Evolutionary conservation across 2,329 filamentous ascomycete genomes (phyloP).

Genomic region (Paracoccidioides lutzii): DNA sequence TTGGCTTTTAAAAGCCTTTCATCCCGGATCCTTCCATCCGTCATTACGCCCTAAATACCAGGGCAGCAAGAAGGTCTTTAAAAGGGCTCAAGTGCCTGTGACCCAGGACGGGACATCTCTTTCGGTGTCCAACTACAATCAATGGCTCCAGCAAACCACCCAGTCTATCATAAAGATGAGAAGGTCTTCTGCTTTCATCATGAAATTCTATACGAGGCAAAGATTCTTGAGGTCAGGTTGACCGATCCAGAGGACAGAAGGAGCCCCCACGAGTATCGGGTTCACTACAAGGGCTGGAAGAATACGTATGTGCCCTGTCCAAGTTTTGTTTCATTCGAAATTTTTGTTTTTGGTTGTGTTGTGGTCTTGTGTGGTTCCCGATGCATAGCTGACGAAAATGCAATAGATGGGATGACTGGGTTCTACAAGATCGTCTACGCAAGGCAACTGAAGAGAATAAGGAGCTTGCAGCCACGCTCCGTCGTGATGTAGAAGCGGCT

Average conservation of each 20-base stretch:
- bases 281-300: constrained; percentile 99
- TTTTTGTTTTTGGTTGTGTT: not conserved
- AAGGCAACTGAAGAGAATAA: constrained; percentile 94
- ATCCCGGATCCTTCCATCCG: not conserved
- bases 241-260: constrained; percentile 53
- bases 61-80: not conserved
- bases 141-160: constrained; percentile 47
- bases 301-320: constrained; percentile 50
- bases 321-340: constrained; percentile 4
- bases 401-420: constrained; percentile 90
- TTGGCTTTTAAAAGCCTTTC: not conserved
- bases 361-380: not conserved
- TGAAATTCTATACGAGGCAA: constrained; percentile 94
- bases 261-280: constrained; percentile 71
- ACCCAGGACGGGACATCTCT: not conserved
- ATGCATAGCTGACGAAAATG: not conserved
- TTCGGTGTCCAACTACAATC: not conserved
- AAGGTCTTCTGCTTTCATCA: constrained; percentile 94
- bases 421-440: constrained; percentile 79
- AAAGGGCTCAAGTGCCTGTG: not conserved
- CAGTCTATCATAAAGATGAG: constrained; percentile 60
- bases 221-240: constrained; percentile 67
- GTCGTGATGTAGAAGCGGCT: constrained; percentile 29
- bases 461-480: constrained; percentile 54
- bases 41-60: not conserved